Evolutionary conservation across 306 rosid species (phyloP), one percentile per base, ranked within the genome.

Genomic region (Fragaria vesca): DNA sequence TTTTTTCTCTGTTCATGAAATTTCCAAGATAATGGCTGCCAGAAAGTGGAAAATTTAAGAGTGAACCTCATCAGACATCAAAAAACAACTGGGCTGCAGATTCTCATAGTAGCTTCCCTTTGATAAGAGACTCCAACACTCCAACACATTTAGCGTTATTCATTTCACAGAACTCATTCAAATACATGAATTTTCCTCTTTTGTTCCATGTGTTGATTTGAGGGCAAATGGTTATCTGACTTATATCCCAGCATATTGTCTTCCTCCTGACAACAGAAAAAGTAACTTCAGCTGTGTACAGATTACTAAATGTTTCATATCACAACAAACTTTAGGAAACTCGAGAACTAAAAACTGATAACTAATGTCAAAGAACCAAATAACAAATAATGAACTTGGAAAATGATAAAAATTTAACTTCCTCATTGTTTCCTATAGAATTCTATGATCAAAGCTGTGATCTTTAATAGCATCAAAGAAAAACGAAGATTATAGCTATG

Each of bases 1-100:
- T 38, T 17, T 45, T 43, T 61, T 18, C 42, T 75, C 47, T 2
- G 61, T 62, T 11, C 60, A 21, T 46, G 30, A 30, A 43, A 62
- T 62, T 54, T 62, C 11, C 20, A 3, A 46, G 40, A 75, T 5
- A 45, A 30, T 18, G 30, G 34, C 32, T 24, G 51, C 60, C 0
- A 20, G 40, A 17, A 40, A 28, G n/a, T 18, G 47, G 58, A 18
- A 34, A 61, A 36, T 43, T 28, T 43, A 60, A 45, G n/a, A 28
- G n/a, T 54, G 50, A 72, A 32, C 50, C 55, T 43, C 67, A 75
- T 18, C 71, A 45, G 71, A 75, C n/a, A 63, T 17, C 3, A 47
- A 28, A 62, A 5, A 26, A 34, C 52, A 46, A 46, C 61, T 12
- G 34, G 45, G 45, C 21, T 20, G 46, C 61, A 28, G 20, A 24